phyloP scores from a whole-genome alignment of 2,329 filamentous ascomycete genomes.

The Akanthomyces lecanii region DNA sequence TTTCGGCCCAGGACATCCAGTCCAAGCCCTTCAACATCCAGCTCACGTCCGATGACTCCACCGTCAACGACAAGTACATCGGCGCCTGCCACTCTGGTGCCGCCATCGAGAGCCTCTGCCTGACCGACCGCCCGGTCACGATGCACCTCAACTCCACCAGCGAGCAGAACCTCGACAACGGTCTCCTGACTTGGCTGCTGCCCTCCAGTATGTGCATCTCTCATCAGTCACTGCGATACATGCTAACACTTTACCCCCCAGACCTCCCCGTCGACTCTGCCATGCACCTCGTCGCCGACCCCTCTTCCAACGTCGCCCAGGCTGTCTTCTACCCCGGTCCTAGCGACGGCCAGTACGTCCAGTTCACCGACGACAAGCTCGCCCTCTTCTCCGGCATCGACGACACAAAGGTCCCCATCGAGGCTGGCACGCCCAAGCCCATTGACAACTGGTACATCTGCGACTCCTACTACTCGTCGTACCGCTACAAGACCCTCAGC shows the following conservation, averaged over 20 bases:
- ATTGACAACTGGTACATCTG: conserved; percentile 11
- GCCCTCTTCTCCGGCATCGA: background rate
- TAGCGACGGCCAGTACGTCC: background rate
- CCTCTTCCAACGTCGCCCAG: conserved; percentile 14
- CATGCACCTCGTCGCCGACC: background rate
- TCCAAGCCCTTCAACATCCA: conserved; percentile 14
- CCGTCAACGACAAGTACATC: conserved; percentile 5
- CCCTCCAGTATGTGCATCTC: background rate
- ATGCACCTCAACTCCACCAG: conserved; percentile 14
- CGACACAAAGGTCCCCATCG: conserved; percentile 13
- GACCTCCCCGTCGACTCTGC: conserved; percentile 4
- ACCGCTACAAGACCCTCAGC: conserved; percentile 17
- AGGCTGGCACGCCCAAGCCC: background rate
- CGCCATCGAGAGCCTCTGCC: conserved; percentile 14
- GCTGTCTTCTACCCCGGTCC: conserved; percentile 12
- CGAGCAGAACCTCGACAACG: background rate
- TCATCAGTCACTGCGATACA: background rate
- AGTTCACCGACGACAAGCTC: conserved; percentile 6
- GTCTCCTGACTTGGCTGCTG: conserved; percentile 13
- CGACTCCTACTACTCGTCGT: conserved; percentile 6
- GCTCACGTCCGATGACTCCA: conserved; percentile 1
- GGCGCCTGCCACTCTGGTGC: conserved; percentile 15
- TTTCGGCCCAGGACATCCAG: conserved; percentile 2
- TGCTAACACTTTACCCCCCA: background rate
- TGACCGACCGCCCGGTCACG: background rate